phyloP scores from a whole-genome alignment of 202 grass and related monocot species.

The Digitaria exilis region DNA sequence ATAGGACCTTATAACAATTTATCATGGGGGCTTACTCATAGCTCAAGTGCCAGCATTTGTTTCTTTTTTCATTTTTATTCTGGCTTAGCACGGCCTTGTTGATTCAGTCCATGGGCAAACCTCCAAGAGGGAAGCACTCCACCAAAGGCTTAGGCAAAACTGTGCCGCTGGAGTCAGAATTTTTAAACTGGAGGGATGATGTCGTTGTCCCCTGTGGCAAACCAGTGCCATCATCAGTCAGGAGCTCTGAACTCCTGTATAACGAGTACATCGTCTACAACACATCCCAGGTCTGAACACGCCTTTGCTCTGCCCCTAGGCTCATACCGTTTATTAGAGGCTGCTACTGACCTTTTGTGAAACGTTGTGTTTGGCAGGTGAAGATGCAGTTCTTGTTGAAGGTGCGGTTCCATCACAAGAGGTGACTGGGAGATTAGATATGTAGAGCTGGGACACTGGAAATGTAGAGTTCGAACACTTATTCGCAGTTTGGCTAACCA shows the following conservation, averaged over 20 bases:
- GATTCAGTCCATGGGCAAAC: conserved; percentile 78
- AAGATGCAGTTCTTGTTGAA: conserved; percentile 98
- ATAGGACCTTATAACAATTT: not conserved
- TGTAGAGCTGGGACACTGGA: not conserved
- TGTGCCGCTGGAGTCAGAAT: conserved; percentile 71
- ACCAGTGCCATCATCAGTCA: conserved; percentile 66
- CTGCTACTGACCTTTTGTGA: not conserved
- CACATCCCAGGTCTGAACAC: conserved; percentile 63
- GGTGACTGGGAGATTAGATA: conserved; percentile 21
- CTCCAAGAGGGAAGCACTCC: conserved; percentile 88
- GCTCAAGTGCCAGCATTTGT: not conserved
- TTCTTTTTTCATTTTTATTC: not conserved
- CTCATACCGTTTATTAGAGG: not conserved
- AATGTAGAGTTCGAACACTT: too few relatives aligned
- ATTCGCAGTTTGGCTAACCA: too few relatives aligned
- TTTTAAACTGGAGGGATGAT: conserved; percentile 79
- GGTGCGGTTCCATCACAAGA: conserved; percentile 93
- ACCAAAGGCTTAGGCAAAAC: conserved; percentile 96
- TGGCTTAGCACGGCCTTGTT: conserved; percentile 14
- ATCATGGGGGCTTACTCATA: not conserved
- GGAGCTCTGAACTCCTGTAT: conserved; percentile 82
- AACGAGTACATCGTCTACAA: conserved; percentile 95
- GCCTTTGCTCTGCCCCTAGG: not conserved
- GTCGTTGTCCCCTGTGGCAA: conserved; percentile 84
- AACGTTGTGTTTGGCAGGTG: conserved; percentile 57